Percentiles rank a stretch among this genome's conserved stretches.
Evolutionary conservation across 2,329 filamentous ascomycete genomes (phyloP).

Genomic region (Ascochyta viciae-villosae): DNA sequence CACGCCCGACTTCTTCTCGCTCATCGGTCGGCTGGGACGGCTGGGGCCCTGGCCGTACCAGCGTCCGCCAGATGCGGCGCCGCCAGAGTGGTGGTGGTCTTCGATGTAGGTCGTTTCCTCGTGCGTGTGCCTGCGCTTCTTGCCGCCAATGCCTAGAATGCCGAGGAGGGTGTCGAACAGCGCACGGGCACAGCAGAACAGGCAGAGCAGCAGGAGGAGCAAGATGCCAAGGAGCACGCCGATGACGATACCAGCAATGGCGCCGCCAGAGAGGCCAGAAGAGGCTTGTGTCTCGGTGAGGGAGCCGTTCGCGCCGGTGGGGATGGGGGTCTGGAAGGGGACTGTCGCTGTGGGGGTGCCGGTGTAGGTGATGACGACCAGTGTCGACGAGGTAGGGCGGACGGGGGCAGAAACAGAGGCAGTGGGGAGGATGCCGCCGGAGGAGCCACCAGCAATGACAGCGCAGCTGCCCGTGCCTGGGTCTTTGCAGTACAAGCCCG

Average conservation of each 20-base stretch:
- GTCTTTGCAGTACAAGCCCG: slow-evolving; percentile 68
- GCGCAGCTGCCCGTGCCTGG: slow-evolving; percentile 62
- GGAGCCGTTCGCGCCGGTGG: slow-evolving; percentile 57
- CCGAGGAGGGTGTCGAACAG: slow-evolving; percentile 66
- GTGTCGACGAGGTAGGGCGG: slow-evolving; percentile 61
- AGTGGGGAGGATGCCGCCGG: slow-evolving; percentile 43
- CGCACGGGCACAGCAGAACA: slow-evolving; percentile 68
- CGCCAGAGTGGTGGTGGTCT: slow-evolving; percentile 65
- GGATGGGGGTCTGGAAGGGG: slow-evolving; percentile 61
- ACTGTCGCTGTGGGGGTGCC: slow-evolving; percentile 55
- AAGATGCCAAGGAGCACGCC: slow-evolving; percentile 72
- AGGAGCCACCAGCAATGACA: slow-evolving; percentile 61
- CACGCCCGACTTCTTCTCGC: slow-evolving; percentile 45
- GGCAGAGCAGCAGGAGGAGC: slow-evolving; percentile 73
- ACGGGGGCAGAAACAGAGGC: slow-evolving; percentile 58
- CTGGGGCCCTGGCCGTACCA: slow-evolving; percentile 56
- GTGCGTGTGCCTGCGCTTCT: slow-evolving; percentile 53
- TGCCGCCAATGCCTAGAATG: slow-evolving; percentile 67
- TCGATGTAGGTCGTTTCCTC: slow-evolving; percentile 71
- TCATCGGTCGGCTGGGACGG: slow-evolving; percentile 41
- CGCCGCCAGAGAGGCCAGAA: slow-evolving; percentile 67
- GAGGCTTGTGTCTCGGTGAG: slow-evolving; percentile 39
- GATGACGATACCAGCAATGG: slow-evolving; percentile 82
- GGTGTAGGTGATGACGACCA: slow-evolving; percentile 58
- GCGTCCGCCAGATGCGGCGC: slow-evolving; percentile 61